phyloP scores from a whole-genome alignment of 441 rosid species.

The Macaranga tanarius region DNA sequence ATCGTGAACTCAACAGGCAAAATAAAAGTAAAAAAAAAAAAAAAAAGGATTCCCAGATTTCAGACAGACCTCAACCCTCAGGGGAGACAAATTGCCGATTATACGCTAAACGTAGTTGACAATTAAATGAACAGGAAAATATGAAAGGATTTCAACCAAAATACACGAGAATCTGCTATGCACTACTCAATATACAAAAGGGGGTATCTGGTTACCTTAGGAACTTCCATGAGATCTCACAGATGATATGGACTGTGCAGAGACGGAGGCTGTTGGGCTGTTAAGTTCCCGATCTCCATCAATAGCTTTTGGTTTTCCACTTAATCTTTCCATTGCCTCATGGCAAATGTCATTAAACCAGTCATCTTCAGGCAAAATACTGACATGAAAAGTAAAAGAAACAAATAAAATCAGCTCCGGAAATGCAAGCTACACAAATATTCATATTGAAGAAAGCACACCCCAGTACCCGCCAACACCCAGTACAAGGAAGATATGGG shows the following conservation, averaged over 20 bases:
- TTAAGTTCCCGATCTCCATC: conserved; percentile 67
- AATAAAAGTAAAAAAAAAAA: not conserved
- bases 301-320: conserved; percentile 68
- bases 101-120: conserved; percentile 8
- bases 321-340: conserved; percentile 79
- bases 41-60: conserved; percentile 15
- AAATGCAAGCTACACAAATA: conserved; percentile 6
- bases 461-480: not conserved
- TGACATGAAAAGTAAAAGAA: conserved; percentile 30
- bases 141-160: conserved; percentile 3
- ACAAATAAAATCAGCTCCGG: not conserved
- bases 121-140: not conserved
- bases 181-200: conserved; percentile 36
- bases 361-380: conserved; percentile 85
- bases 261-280: conserved; percentile 97
- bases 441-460: conserved; percentile 1
- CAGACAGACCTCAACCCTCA: conserved; percentile 25
- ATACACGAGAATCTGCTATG: conserved; percentile 17
- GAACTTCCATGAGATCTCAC: conserved; percentile 90
- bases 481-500: not conserved
- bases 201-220: conserved; percentile 27
- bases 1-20: conserved; percentile 7
- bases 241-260: conserved; percentile 94
- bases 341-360: conserved; percentile 87
- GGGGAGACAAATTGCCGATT: not conserved